Percentiles rank a stretch among this genome's conserved stretches.
Conservation (phyloP, 176 grass and related monocot species). For the Triticum monococcum region DNA sequence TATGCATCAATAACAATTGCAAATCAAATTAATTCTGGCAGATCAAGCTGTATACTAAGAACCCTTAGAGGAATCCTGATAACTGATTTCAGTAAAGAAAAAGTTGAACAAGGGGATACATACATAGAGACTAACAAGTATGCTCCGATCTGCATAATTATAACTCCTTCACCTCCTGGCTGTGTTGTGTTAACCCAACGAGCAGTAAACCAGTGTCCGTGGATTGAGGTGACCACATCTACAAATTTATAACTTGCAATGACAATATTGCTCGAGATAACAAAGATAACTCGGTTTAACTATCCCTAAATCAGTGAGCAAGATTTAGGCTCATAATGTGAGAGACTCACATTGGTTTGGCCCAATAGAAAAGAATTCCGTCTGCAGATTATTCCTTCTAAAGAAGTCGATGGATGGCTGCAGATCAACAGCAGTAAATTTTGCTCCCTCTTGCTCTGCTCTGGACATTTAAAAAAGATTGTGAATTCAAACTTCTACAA, state of each 20-base stretch:
- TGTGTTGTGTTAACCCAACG: conserved; percentile 65
- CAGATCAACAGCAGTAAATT: conserved; percentile 67
- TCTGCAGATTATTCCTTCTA: conserved; percentile 71
- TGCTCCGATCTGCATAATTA: conserved; percentile 76
- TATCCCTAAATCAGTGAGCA: neutral
- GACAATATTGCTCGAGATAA: conserved; percentile 9
- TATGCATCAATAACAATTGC: conserved; percentile 14
- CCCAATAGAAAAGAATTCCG: conserved; percentile 74
- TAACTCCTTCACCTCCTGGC: conserved; percentile 71
- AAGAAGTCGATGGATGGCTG: conserved; percentile 75
- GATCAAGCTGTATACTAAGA: neutral
- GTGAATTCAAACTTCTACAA: neutral
- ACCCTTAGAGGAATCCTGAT: neutral
- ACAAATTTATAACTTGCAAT: conserved; percentile 20
- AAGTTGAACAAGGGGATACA: conserved; percentile 35
- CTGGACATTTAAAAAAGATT: conserved; percentile 31
- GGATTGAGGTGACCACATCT: conserved; percentile 90
- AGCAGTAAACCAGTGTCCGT: conserved; percentile 77
- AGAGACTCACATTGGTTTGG: conserved; percentile 67
- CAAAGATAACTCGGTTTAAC: neutral
- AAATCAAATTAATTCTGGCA: neutral
- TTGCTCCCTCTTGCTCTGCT: conserved; percentile 85
- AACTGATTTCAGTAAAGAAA: neutral
- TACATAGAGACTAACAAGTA: conserved; percentile 77
- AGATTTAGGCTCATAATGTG: conserved; percentile 32